Evolutionary conservation across 2,329 filamentous ascomycete species (phyloP).

Genomic region (Lachnellula arida): DNA sequence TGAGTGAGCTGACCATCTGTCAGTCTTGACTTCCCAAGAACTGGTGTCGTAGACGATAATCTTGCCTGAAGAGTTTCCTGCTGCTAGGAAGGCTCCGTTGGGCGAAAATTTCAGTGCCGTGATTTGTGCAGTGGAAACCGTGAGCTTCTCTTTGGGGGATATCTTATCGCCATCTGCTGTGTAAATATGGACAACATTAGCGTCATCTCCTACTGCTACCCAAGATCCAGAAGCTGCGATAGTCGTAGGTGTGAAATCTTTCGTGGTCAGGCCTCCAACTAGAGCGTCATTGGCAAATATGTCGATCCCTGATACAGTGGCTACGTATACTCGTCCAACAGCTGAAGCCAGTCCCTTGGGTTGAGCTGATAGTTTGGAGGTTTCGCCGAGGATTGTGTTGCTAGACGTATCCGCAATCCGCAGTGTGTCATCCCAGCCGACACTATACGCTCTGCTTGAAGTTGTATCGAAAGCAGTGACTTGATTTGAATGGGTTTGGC

Average conservation of each 20-base stretch:
- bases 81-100: slow-evolving; percentile 72
- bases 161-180: slow-evolving; percentile 53
- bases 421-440: slow-evolving; percentile 91
- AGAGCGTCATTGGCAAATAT: slow-evolving; percentile 57
- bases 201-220: slow-evolving; percentile 72
- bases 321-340: slow-evolving; percentile 44
- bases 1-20: slow-evolving; percentile 71
- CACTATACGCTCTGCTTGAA: slow-evolving; percentile 67
- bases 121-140: slow-evolving; percentile 65
- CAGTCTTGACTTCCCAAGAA: slow-evolving; percentile 69
- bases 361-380: slow-evolving; percentile 67
- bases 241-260: slow-evolving; percentile 62
- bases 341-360: slow-evolving; percentile 68
- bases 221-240: slow-evolving; percentile 64
- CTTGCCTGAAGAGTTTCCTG: slow-evolving; percentile 79
- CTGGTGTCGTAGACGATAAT: slow-evolving; percentile 72
- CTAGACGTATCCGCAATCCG: slow-evolving; percentile 71
- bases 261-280: slow-evolving; percentile 51
- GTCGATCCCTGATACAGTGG: slow-evolving; percentile 51
- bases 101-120: slow-evolving; percentile 80
- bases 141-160: slow-evolving; percentile 42
- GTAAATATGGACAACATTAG: slow-evolving; percentile 74
- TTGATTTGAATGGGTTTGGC: slow-evolving; percentile 80
- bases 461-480: slow-evolving; percentile 68
- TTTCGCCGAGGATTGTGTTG: slow-evolving; percentile 68